A percentile compares a stretch with the other conserved stretches of the same genome.
These are phyloP conservation scores for Codiaeum variegatum DNA, from an alignment of 441 rosid genomes.

Conservation along the genomic window DNA sequence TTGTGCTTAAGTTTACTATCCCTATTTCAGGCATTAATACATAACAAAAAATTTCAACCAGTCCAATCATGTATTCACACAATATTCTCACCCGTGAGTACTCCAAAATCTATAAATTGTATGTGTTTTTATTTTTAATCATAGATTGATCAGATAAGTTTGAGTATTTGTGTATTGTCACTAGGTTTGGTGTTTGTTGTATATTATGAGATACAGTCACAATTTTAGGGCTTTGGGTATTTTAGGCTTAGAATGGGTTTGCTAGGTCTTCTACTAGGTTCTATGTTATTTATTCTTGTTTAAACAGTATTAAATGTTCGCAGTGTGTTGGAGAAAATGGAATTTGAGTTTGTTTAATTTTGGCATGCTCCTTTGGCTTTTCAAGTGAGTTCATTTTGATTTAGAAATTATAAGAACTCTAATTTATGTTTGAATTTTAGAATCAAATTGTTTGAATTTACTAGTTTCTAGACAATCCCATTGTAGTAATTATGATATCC, in stretches of 20 bases:
- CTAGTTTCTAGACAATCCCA: too few species aligned
- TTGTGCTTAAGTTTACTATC: too few species aligned
- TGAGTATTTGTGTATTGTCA: slow-evolving; percentile 10
- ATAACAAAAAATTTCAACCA: too few species aligned
- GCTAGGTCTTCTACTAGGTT: background rate
- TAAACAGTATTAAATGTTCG: background rate
- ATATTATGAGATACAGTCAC: background rate
- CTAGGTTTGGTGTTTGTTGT: slow-evolving; percentile 7
- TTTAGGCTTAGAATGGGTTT: background rate
- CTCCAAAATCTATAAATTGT: slow-evolving; percentile 87
- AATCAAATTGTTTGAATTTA: background rate
- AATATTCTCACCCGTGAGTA: slow-evolving; percentile 86
- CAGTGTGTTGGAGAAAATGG: background rate
- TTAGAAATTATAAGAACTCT: background rate
- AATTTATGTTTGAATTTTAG: background rate
- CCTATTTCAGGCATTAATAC: too few species aligned
- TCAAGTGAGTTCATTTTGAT: background rate
- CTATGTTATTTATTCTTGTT: background rate
- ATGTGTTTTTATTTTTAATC: slow-evolving; percentile 1
- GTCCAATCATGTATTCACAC: too few species aligned
- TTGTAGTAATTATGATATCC: background rate
- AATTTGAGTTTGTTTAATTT: background rate
- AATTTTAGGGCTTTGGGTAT: background rate
- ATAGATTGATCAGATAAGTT: background rate
- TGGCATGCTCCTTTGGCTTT: background rate